Conservation (phyloP, 2,329 filamentous ascomycete species). For the Calonectria multiphialidica region DNA sequence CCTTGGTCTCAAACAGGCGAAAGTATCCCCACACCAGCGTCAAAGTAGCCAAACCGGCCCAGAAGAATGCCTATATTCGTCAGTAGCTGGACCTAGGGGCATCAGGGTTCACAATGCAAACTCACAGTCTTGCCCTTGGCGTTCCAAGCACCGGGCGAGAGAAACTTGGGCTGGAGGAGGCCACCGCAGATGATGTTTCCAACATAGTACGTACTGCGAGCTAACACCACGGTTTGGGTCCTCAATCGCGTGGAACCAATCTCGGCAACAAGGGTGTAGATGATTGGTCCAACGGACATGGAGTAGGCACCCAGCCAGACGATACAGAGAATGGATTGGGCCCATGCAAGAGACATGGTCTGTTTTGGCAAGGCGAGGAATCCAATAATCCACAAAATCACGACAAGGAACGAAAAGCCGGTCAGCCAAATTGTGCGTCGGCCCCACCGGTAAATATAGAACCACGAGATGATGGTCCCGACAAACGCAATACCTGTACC, state of each 20-base stretch:
- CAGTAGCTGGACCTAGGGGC: neutral
- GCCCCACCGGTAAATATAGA: conserved; percentile 56
- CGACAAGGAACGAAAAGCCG: conserved; percentile 51
- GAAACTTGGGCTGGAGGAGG: conserved; percentile 52
- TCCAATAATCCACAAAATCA: conserved; percentile 58
- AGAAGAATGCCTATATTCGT: conserved; percentile 55
- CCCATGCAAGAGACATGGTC: conserved; percentile 51
- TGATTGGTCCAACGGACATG: conserved; percentile 58
- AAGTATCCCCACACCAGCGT: conserved; percentile 57
- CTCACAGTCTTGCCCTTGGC: conserved; percentile 53
- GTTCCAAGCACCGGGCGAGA: conserved; percentile 55
- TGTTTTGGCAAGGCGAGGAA: conserved; percentile 55
- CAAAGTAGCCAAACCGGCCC: conserved; percentile 51
- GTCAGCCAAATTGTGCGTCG: conserved; percentile 57
- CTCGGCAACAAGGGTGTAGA: conserved; percentile 58
- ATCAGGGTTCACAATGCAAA: neutral
- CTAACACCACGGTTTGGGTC: conserved; percentile 57
- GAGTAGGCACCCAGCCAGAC: conserved; percentile 59
- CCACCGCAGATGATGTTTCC: conserved; percentile 56
- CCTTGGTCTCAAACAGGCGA: conserved; percentile 59
- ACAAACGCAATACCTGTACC: conserved; percentile 58
- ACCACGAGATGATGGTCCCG: conserved; percentile 58
- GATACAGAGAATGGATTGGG: conserved; percentile 55
- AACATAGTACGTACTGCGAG: conserved; percentile 54
- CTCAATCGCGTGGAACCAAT: conserved; percentile 56